A percentile compares a stretch with the other conserved stretches of the same genome.
These are phyloP conservation scores for Amniculicola lignicola DNA, from an alignment of 495 filamentous ascomycete genomes.

Conservation along the genomic window DNA sequence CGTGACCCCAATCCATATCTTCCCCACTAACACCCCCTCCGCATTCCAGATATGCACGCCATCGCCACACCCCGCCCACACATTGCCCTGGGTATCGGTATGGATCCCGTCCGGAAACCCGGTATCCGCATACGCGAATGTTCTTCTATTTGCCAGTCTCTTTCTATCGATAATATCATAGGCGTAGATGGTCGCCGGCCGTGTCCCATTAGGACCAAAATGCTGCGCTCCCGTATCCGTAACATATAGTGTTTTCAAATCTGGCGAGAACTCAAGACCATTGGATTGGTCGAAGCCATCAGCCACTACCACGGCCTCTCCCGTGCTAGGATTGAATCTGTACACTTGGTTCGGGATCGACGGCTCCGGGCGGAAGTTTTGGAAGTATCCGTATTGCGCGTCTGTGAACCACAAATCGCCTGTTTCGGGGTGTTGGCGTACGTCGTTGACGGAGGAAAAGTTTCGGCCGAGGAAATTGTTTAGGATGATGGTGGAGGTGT, in stretches of 20 bases:
- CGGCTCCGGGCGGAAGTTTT: constrained; percentile 46
- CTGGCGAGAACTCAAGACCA: constrained; percentile 48
- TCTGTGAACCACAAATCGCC: constrained; percentile 59
- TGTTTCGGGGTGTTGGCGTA: constrained; percentile 39
- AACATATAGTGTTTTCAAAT: constrained; percentile 47
- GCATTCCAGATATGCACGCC: constrained; percentile 36
- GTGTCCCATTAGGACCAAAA: constrained; percentile 32
- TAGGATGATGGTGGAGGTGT: constrained; percentile 28
- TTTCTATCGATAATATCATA: constrained; percentile 37
- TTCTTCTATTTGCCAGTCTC: constrained; percentile 31
- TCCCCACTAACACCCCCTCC: constrained; percentile 25
- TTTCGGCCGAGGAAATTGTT: constrained; percentile 38
- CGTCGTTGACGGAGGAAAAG: constrained; percentile 38
- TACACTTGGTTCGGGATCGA: constrained; percentile 53
- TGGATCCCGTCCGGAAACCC: constrained; percentile 38
- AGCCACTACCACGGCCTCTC: constrained; percentile 49
- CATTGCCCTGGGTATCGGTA: constrained; percentile 33
- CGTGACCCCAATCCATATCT: constrained; percentile 33
- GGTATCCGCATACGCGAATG: constrained; percentile 40
- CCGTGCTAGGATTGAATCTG: constrained; percentile 50
- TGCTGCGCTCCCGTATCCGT: constrained; percentile 44
- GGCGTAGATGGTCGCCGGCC: constrained; percentile 39
- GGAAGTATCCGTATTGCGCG: constrained; percentile 49
- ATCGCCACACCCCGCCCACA: constrained; percentile 34
- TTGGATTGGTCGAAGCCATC: constrained; percentile 41